A percentile compares a stretch with the other conserved stretches of the same genome.
These are phyloP conservation scores for Erythrophleum fordii DNA, from an alignment of 306 rosid species.

Conservation along the genomic window DNA sequence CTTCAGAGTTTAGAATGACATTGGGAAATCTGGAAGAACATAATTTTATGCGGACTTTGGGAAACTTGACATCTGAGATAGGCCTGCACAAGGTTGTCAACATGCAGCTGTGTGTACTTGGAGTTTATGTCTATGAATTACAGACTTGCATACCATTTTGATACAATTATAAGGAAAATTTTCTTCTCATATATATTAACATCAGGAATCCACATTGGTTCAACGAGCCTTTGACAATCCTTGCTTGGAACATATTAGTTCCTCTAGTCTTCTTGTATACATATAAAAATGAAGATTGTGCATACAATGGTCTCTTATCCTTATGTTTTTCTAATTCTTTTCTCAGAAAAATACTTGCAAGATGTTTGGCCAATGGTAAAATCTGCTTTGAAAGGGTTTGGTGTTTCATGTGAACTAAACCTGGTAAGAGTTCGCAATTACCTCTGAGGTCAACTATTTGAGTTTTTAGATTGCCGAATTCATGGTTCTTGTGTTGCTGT, in stretches of 20 bases:
- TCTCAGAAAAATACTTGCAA: constrained; percentile 77
- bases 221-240: neutral
- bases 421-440: constrained; percentile 52
- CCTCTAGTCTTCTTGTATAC: neutral
- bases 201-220: no score
- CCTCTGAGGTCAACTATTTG: neutral
- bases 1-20: no score
- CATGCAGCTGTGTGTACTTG: no score
- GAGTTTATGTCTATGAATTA: no score
- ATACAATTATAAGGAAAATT: no score
- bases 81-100: no score
- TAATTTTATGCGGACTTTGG: no score
- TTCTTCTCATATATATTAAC: no score
- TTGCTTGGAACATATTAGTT: neutral
- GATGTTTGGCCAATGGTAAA: constrained; percentile 76
- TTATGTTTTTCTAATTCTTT: neutral
- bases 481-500: neutral
- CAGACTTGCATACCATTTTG: no score
- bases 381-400: constrained; percentile 64
- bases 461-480: neutral
- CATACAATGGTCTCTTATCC: neutral
- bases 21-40: no score
- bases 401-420: constrained; percentile 66
- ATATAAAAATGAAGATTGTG: neutral
- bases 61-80: no score